These are phyloP conservation scores for Ceratobasidium sp. DNA, from an alignment of 1,284 basidiomycete genomes.

Conservation along the genomic window DNA sequence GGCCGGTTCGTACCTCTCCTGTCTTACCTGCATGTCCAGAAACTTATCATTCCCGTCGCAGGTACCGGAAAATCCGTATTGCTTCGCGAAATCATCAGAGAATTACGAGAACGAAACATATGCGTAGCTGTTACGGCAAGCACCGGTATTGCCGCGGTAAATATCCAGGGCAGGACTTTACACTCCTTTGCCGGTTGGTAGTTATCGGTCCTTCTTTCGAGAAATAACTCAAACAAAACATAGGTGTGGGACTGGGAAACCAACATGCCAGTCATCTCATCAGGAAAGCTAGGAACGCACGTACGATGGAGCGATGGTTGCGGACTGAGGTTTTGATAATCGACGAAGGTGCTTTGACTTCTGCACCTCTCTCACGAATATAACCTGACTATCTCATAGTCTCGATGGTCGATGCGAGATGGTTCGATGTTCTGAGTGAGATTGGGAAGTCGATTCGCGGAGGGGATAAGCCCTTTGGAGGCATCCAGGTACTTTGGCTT, in stretches of 20 bases:
- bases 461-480: conserved; percentile 81
- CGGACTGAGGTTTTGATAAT: conserved; percentile 85
- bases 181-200: conserved; percentile 61
- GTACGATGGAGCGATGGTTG: conserved; percentile 64
- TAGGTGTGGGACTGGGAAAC: conserved; percentile 17
- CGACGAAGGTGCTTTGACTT: conserved; percentile 75
- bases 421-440: conserved; percentile 85
- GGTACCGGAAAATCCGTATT: conserved; percentile 29
- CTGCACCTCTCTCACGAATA: neutral
- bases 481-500: conserved; percentile 74
- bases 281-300: conserved; percentile 10
- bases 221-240: neutral
- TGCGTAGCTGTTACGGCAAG: conserved; percentile 23
- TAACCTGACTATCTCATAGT: conserved; percentile 59
- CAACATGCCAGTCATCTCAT: conserved; percentile 10
- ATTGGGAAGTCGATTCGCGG: conserved; percentile 72
- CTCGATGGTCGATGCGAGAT: conserved; percentile 94
- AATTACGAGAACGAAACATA: neutral
- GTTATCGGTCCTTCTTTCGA: neutral
- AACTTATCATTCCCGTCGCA: neutral
- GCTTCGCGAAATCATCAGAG: conserved; percentile 4
- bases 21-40: neutral
- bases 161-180: conserved; percentile 63
- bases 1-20: conserved; percentile 31
- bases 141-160: conserved; percentile 59